Percentiles rank a stretch among this genome's conserved stretches.
Evolutionary conservation across 1,139 yeast species (phyloP).

Genomic region (Zygotorulaspora mrakii): DNA sequence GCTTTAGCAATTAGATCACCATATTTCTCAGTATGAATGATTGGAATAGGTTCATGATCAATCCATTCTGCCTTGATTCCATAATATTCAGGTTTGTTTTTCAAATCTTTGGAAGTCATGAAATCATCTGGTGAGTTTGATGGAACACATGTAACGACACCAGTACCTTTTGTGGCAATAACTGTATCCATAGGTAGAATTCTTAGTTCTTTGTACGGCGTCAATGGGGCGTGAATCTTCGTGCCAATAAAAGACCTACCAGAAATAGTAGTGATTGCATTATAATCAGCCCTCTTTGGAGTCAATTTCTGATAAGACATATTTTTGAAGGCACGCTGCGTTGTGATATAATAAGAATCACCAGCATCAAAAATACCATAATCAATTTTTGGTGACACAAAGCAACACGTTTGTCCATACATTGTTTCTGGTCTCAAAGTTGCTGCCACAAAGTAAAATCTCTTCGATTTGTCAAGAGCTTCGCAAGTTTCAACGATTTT

Average conservation of each 20-base stretch:
- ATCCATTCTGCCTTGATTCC: constrained; percentile 87
- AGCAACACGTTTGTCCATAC: constrained; percentile 98
- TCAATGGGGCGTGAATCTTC: constrained; percentile 78
- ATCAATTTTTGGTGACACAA: constrained; percentile 89
- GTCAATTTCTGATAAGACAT: constrained; percentile 94
- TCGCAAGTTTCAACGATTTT: constrained; percentile 44
- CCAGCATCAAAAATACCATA: constrained; percentile 93
- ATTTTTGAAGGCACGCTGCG: constrained; percentile 96
- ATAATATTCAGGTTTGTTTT: constrained; percentile 88
- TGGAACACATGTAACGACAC: constrained; percentile 98
- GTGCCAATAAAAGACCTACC: constrained; percentile 85
- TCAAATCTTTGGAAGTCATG: constrained; percentile 77
- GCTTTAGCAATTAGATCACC: constrained; percentile 88
- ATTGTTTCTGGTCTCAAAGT: constrained; percentile 98
- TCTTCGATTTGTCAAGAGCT: constrained; percentile 54
- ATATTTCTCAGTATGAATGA: constrained; percentile 76
- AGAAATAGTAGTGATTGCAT: constrained; percentile 53
- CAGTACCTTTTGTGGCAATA: constrained; percentile 93
- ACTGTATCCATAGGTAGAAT: constrained; percentile 98
- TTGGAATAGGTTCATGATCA: constrained; percentile 62
- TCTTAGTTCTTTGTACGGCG: constrained; percentile 66
- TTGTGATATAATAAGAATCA: constrained; percentile 76
- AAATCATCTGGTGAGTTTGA: constrained; percentile 97
- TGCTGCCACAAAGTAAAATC: constrained; percentile 85
- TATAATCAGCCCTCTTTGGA: constrained; percentile 78